Percentiles rank a stretch among this genome's conserved stretches.
Conservation (phyloP, 1,139 yeast genomes). For the Pichia sp. region DNA sequence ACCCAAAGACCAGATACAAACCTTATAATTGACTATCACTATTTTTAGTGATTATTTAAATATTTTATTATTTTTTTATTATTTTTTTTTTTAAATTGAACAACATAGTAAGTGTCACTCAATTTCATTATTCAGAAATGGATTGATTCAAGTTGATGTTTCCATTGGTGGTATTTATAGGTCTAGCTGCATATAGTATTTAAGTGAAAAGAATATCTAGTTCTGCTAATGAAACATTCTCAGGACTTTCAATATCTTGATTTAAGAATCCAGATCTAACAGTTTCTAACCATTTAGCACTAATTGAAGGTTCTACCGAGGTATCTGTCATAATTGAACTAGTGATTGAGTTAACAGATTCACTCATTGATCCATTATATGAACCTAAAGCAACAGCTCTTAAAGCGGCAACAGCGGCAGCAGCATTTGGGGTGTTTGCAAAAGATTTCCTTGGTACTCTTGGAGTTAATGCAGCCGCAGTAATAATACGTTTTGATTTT, state of each 20-base stretch:
- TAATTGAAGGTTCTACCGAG: constrained; percentile 32
- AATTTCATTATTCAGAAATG: no score
- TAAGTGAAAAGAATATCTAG: constrained; percentile 57
- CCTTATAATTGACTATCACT: neutral
- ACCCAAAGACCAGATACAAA: constrained; percentile 9
- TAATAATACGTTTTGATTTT: constrained; percentile 29
- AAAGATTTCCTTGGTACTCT: constrained; percentile 57
- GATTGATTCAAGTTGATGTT: neutral
- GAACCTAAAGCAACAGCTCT: constrained; percentile 66
- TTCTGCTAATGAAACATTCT: constrained; percentile 66
- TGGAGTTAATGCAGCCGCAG: constrained; percentile 84
- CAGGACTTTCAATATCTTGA: constrained; percentile 73
- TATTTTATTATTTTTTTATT: neutral
- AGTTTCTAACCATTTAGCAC: constrained; percentile 62
- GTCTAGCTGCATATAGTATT: neutral
- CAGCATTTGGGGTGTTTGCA: constrained; percentile 54
- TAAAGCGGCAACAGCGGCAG: constrained; percentile 68
- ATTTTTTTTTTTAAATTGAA: neutral
- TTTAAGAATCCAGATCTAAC: constrained; percentile 68
- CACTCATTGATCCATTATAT: constrained; percentile 31
- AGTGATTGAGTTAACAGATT: constrained; percentile 28
- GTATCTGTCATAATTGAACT: constrained; percentile 31
- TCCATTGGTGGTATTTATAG: constrained; percentile 5
- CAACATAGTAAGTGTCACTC: no score
- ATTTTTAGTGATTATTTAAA: neutral